Conservation (phyloP, 73 alveolate genomes). For the Paramecium pentaurelia region DNA sequence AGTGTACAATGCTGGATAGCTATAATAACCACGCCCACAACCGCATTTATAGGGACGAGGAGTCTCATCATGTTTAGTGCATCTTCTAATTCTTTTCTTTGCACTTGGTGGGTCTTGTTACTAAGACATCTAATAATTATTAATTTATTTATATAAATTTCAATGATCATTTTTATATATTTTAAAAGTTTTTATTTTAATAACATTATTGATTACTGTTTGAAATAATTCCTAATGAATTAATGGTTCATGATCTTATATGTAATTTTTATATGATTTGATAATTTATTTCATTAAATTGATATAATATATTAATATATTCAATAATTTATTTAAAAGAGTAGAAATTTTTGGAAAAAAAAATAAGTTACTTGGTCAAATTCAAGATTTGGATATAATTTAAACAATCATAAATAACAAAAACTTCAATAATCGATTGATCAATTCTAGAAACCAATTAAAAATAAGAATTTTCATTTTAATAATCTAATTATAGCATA, state of each 20-base stretch:
- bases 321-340: neutral
- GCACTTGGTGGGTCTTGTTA: neutral
- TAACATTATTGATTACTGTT: neutral
- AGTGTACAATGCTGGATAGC: conserved; percentile 98
- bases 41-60: conserved; percentile 87
- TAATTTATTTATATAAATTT: neutral
- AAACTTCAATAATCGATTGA: too few species aligned
- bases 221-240: neutral
- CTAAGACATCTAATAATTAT: neutral
- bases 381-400: neutral
- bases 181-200: neutral
- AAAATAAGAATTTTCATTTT: too few species aligned
- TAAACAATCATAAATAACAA: too few species aligned
- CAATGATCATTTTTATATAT: neutral
- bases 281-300: too few species aligned
- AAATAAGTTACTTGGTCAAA: neutral
- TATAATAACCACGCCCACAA: conserved; percentile 95
- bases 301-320: neutral
- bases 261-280: too few species aligned
- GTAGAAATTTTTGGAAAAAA: neutral
- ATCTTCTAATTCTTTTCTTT: conserved; percentile 24
- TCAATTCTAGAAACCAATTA: too few species aligned
- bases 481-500: too few species aligned
- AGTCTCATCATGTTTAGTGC: conserved; percentile 25
- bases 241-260: neutral